Base-by-base conservation (phyloP, 2,329 filamentous ascomycete species). In the Ascochyta fabae region DNA sequence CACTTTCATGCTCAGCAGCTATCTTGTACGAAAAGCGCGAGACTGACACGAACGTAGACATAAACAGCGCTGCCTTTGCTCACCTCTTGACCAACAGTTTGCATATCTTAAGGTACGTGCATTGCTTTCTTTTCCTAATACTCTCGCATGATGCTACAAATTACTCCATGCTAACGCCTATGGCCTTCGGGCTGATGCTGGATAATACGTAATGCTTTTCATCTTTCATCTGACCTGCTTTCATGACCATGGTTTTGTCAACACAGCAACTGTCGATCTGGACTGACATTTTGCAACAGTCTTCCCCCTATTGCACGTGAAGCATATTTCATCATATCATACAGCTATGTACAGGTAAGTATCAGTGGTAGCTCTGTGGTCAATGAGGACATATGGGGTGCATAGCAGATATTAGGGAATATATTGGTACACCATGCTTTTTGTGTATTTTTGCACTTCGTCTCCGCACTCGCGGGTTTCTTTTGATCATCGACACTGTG, bases 161-260 rank as follows among this genome's bases (percentile, higher is more conserved):
- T 60, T 66, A 70, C 65, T 74, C 70, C 72, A 75, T 75, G 72
- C 72, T 75, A 74, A 68, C 67, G 67, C 71, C 69, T 69, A 74
- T 62, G 69, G 66, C 67, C 66, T 60, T 60, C 55, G 59, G 62
- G 62, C 49, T 67, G 48, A 71, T 75, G 72, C 67, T 71, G 70
- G 59, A 69, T 66, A 64, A 56, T 67, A 67, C 63, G 61, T 68
- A 70, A 68, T 63, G 62, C 72, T 75, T 75, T 75, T 75, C 71
- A 75, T 75, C 72, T 75, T 75, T 75, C 71, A 64, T 68, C 72
- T 75, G 72, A 75, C 62, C 36, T 54, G 55, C 50, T 46, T 47
- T 40, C 8, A 29, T 27, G n/a, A 34, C 22, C 27, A 26, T 41
- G 10, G 16, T 47, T 16, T 38, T 48, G 16, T 50, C 36, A 48